A percentile compares a stretch with the other conserved stretches of the same genome.
Evolutionary conservation across 2,329 filamentous ascomycete species (phyloP).

Genomic region (Tolypocladium amazonense): DNA sequence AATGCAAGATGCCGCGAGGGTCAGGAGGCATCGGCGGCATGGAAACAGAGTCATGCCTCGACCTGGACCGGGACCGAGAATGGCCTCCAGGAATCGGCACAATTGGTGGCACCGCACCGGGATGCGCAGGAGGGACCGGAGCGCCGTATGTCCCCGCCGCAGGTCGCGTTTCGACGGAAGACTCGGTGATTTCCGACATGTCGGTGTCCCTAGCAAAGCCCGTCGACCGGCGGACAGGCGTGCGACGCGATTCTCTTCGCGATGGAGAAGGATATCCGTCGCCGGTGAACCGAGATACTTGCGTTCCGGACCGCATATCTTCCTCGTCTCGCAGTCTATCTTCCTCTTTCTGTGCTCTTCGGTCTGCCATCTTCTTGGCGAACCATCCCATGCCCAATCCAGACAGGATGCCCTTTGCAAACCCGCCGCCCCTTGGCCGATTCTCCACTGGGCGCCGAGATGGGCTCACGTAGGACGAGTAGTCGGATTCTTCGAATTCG

Average conservation of each 20-base stretch:
- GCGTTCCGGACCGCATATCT: conserved; percentile 47
- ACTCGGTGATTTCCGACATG: conserved; percentile 25
- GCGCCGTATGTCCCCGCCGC: conserved; percentile 13
- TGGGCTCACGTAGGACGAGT: conserved; percentile 51
- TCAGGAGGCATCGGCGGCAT: conserved; percentile 48
- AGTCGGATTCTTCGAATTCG: conserved; percentile 43
- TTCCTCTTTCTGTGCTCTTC: conserved; percentile 36
- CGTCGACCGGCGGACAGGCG: conserved; percentile 17
- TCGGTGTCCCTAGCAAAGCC: conserved; percentile 16
- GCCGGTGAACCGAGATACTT: conserved; percentile 55
- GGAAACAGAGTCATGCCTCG: conserved; percentile 28
- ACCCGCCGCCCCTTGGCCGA: conserved; percentile 30
- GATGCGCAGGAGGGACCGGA: conserved; percentile 5
- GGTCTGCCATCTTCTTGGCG: conserved; percentile 51
- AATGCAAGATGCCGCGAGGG: conserved; percentile 30
- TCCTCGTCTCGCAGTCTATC: conserved; percentile 38
- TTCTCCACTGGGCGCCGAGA: conserved; percentile 44
- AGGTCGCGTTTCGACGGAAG: conserved; percentile 19
- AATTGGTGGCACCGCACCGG: conserved; percentile 10
- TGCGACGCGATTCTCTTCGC: conserved; percentile 22
- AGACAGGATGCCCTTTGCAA: conserved; percentile 48
- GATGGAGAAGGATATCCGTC: conserved; percentile 49
- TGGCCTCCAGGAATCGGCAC: conserved; percentile 10
- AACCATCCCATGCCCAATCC: conserved; percentile 60
- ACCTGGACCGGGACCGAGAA: conserved; percentile 25